Conservation (phyloP, 768 basidiomycete genomes). For the Mycena epipterygia region DNA sequence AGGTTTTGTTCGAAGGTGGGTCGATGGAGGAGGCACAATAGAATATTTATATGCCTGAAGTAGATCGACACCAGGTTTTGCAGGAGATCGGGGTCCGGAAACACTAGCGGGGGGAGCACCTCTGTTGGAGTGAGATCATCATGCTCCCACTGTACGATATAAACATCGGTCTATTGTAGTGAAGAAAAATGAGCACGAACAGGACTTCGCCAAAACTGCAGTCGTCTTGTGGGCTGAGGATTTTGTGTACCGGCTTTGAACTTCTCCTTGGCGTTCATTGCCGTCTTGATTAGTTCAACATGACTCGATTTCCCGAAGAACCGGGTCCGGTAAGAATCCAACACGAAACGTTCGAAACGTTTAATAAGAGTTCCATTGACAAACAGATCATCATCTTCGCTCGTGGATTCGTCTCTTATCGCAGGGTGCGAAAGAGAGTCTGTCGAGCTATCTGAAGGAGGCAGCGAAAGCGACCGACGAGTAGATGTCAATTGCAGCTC, state of each 20-base stretch:
- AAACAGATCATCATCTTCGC: neutral
- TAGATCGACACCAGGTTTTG: conserved; percentile 60
- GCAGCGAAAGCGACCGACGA: neutral
- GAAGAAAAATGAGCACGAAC: conserved; percentile 2
- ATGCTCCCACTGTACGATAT: conserved; percentile 31
- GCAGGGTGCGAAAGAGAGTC: neutral
- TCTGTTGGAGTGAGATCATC: conserved; percentile 19
- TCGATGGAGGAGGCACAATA: conserved; percentile 64
- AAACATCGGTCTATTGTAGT: neutral
- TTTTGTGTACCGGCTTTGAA: conserved; percentile 40
- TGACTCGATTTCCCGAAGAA: conserved; percentile 50
- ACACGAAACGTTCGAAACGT: conserved; percentile 18
- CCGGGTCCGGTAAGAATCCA: conserved; percentile 26
- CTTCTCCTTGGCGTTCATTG: conserved; percentile 57
- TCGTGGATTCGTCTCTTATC: neutral
- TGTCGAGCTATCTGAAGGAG: neutral
- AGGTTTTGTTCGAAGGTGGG: conserved; percentile 61
- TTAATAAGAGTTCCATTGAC: conserved; percentile 12
- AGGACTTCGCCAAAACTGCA: conserved; percentile 40
- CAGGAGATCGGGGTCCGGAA: conserved; percentile 56
- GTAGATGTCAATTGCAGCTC: conserved; percentile 1
- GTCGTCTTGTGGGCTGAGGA: conserved; percentile 12
- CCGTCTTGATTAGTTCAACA: conserved; percentile 46
- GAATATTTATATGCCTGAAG: conserved; percentile 57
- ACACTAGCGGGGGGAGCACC: conserved; percentile 38